Evolutionary conservation across 2,329 filamentous ascomycete genomes (phyloP).

Genomic region (Conoideocrella luteorostrata): DNA sequence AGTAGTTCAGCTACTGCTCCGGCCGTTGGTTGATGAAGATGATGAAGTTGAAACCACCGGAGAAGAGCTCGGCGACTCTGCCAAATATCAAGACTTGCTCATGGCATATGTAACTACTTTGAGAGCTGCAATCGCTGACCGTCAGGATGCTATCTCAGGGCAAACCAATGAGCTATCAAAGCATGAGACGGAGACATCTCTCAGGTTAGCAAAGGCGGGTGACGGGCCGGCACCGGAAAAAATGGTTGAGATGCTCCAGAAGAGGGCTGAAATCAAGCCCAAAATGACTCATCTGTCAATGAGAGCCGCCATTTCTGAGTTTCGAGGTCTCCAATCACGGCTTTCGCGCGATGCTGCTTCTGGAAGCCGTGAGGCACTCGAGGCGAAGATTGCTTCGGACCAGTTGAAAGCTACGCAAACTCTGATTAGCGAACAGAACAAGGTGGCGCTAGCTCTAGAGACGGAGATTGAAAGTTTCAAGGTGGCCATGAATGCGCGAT

Average conservation of each 20-base stretch:
- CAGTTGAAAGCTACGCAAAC: conserved; percentile 57
- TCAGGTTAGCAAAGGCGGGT: conserved; percentile 52
- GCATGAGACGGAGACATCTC: conserved; percentile 61
- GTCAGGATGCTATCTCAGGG: conserved; percentile 69
- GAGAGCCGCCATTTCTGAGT: conserved; percentile 61
- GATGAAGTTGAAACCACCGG: conserved; percentile 68
- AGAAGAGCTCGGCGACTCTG: conserved; percentile 84
- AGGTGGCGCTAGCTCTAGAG: conserved; percentile 44
- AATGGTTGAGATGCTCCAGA: conserved; percentile 43
- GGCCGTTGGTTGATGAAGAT: conserved; percentile 78
- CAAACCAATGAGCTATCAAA: conserved; percentile 68
- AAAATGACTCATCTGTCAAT: conserved; percentile 53
- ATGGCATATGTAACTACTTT: conserved; percentile 80
- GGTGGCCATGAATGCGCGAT: conserved; percentile 71
- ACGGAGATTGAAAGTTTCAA: conserved; percentile 72
- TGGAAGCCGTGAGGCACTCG: conserved; percentile 52
- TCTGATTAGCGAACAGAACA: conserved; percentile 44
- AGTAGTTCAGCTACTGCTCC: conserved; percentile 64
- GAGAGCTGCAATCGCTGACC: conserved; percentile 69
- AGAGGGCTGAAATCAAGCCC: conserved; percentile 43
- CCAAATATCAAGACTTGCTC: conserved; percentile 80
- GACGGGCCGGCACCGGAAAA: conserved; percentile 66
- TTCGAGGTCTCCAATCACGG: conserved; percentile 55
- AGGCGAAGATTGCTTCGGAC: conserved; percentile 57
- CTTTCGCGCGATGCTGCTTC: conserved; percentile 22